phyloP scores from a whole-genome alignment of 495 filamentous ascomycete species.

The Hyaloscypha finlandica region DNA sequence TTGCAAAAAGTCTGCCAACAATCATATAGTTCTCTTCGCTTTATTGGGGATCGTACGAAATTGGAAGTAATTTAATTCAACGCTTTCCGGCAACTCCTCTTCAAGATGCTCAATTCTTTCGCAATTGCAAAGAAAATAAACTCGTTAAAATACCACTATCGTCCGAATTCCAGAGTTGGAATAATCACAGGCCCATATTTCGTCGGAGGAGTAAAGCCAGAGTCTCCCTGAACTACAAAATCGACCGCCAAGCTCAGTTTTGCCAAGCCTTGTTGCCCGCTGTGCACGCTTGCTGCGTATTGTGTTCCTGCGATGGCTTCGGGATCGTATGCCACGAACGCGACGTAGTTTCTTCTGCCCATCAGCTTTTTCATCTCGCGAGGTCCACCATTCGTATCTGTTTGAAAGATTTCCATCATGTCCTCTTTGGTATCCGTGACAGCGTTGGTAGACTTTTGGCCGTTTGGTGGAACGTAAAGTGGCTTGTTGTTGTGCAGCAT shows the following conservation, averaged over 20 bases:
- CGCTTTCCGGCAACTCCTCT: slow-evolving; percentile 30
- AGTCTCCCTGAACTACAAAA: slow-evolving; percentile 96
- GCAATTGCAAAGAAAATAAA: background rate
- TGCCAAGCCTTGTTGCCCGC: slow-evolving; percentile 50
- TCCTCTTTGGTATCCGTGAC: slow-evolving; percentile 89
- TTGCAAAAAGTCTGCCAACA: background rate
- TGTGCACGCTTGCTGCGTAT: slow-evolving; percentile 44
- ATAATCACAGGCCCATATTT: slow-evolving; percentile 98
- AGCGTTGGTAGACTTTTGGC: slow-evolving; percentile 68
- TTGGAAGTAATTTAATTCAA: slow-evolving; percentile 8
- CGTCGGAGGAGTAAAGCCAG: slow-evolving; percentile 72
- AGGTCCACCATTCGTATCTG: slow-evolving; percentile 75
- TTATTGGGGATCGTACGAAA: slow-evolving; percentile 2
- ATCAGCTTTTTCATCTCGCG: slow-evolving; percentile 89
- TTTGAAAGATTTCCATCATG: slow-evolving; percentile 99
- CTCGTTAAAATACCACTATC: slow-evolving; percentile 33
- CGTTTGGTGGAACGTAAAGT: slow-evolving; percentile 89
- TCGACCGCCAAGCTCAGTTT: slow-evolving; percentile 89
- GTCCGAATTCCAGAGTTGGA: slow-evolving; percentile 85
- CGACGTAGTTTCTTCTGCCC: slow-evolving; percentile 92
- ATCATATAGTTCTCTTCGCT: slow-evolving; percentile 8
- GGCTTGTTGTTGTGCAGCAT: slow-evolving; percentile 89
- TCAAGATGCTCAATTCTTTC: slow-evolving; percentile 21
- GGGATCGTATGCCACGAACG: slow-evolving; percentile 89
- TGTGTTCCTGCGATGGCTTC: slow-evolving; percentile 63